These are phyloP conservation scores for Starmerella stigmatis DNA, from an alignment of 805 yeast species.

Conservation along the genomic window DNA sequence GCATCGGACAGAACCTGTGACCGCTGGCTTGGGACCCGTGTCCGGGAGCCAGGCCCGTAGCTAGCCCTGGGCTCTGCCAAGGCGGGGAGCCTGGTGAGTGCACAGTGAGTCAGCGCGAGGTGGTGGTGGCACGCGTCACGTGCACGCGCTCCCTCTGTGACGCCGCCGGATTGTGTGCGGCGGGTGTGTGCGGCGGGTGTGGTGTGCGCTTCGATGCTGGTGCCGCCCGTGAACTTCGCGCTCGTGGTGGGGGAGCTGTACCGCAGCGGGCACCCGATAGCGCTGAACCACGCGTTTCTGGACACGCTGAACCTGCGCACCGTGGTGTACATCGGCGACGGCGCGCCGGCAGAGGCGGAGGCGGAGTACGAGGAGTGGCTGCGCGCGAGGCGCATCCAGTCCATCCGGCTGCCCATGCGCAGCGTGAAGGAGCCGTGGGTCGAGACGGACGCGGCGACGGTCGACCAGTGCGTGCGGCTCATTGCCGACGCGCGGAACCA, in stretches of 20 bases:
- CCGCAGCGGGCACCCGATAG: constrained; percentile 89
- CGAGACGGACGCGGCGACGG: constrained; percentile 46
- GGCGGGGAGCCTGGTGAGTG: no score
- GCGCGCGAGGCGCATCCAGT: constrained; percentile 39
- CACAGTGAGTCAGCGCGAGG: no score
- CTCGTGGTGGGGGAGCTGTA: constrained; percentile 80
- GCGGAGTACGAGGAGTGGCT: constrained; percentile 65
- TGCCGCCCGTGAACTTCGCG: constrained; percentile 88
- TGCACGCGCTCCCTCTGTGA: no score
- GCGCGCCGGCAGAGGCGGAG: constrained; percentile 37
- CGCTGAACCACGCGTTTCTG: constrained; percentile 70
- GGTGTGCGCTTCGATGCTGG: no score
- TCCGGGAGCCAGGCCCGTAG: no score
- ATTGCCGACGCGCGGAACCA: constrained; percentile 46
- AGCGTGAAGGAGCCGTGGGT: constrained; percentile 67
- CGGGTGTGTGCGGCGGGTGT: no score
- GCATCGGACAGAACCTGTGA: no score
- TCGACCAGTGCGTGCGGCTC: constrained; percentile 35
- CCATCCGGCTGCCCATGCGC: constrained; percentile 54
- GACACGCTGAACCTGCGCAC: constrained; percentile 61
- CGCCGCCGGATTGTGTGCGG: no score
- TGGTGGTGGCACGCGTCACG: no score
- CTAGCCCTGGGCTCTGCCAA: no score
- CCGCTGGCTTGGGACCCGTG: no score
- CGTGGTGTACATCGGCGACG: constrained; percentile 57